A percentile compares a stretch with the other conserved stretches of the same genome.
These are phyloP conservation scores for Sclerotinia spermophila DNA, from an alignment of 2,329 filamentous ascomycete genomes.

Conservation along the genomic window DNA sequence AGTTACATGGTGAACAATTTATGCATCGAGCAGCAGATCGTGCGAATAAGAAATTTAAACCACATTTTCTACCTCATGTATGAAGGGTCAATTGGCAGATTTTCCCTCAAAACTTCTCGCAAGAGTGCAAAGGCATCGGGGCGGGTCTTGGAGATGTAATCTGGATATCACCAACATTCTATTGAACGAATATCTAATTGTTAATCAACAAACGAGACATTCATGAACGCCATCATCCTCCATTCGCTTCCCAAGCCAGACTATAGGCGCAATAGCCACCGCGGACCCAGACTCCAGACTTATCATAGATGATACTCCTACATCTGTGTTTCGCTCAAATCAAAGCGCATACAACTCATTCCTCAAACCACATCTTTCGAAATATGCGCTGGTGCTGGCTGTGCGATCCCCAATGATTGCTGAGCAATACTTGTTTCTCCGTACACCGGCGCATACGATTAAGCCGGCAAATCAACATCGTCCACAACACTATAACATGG, in stretches of 20 bases:
- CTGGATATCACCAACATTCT: background rate
- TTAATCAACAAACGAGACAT: background rate
- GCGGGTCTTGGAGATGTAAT: background rate
- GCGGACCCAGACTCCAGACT: background rate
- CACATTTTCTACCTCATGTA: constrained; percentile 71
- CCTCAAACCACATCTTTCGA: background rate
- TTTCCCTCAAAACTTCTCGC: background rate
- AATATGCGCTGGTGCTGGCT: background rate
- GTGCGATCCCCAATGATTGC: background rate
- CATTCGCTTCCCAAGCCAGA: background rate
- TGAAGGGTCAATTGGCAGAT: constrained; percentile 45
- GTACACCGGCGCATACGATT: background rate
- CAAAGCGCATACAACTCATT: background rate
- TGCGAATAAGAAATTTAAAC: constrained; percentile 88
- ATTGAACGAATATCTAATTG: background rate
- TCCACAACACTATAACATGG: background rate
- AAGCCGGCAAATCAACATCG: background rate
- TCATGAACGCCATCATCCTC: background rate
- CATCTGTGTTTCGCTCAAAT: background rate
- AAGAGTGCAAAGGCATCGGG: background rate
- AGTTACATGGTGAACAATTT: constrained; percentile 85
- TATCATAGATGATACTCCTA: background rate
- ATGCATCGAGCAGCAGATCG: constrained; percentile 77
- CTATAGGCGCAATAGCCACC: background rate
- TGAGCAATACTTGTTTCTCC: background rate